These are phyloP conservation scores for Trichoderma guizhouense DNA, from an alignment of 2,329 filamentous ascomycete species.

Conservation along the genomic window DNA sequence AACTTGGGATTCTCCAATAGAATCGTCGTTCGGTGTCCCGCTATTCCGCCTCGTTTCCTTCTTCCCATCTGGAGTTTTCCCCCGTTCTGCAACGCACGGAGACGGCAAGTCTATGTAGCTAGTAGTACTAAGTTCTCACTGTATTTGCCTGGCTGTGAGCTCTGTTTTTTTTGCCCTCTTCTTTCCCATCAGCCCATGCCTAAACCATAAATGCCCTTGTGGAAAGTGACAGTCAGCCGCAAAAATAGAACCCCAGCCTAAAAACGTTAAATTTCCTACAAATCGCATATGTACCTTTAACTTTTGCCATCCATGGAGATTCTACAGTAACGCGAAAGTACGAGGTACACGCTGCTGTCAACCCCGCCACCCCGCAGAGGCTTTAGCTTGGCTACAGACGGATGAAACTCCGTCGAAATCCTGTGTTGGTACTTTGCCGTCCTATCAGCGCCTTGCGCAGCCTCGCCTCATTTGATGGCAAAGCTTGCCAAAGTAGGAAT, in stretches of 20 bases:
- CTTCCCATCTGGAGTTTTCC: neutral
- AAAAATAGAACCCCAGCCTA: neutral
- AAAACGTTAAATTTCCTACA: neutral
- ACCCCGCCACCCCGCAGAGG: conserved; percentile 10
- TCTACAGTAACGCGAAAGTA: neutral
- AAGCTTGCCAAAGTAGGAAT: neutral
- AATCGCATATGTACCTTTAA: neutral
- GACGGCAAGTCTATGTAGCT: neutral
- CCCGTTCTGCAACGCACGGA: neutral
- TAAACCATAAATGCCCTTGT: neutral
- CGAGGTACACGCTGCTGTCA: neutral
- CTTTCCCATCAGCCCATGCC: neutral
- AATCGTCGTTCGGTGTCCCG: neutral
- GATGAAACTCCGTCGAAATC: neutral
- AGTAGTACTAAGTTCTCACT: neutral
- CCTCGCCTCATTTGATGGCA: neutral
- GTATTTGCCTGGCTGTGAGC: neutral
- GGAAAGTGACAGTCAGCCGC: neutral
- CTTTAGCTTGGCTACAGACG: neutral
- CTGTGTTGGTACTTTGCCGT: neutral
- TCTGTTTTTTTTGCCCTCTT: neutral
- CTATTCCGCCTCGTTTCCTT: conserved; percentile 2
- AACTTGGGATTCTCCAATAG: neutral
- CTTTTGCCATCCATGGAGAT: neutral
- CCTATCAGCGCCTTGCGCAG: neutral